Conservation (phyloP, 176 grass and related monocot species). For the Rhynchospora breviuscula region DNA sequence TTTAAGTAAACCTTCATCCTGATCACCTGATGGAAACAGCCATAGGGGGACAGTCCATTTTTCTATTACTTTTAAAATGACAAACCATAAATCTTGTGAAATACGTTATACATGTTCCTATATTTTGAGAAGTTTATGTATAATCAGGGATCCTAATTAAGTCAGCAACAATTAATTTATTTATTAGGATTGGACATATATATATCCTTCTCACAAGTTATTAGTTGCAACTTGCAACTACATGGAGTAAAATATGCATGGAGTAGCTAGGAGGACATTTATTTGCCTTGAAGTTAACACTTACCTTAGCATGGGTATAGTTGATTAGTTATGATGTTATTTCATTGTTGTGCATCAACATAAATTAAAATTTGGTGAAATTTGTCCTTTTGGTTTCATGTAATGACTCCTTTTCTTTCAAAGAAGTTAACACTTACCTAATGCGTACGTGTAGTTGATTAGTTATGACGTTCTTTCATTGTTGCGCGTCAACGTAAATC, state of each 20-base stretch:
- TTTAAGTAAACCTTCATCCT: no score
- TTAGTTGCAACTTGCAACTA: background rate
- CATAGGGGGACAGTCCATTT: no score
- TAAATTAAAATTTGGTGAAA: constrained; percentile 18
- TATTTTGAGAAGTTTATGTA: no score
- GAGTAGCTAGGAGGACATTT: constrained; percentile 9
- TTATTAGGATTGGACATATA: background rate
- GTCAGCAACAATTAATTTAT: background rate
- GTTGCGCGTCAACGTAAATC: constrained; percentile 10
- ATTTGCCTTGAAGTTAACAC: constrained; percentile 13
- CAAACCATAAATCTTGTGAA: no score
- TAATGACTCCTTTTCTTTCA: background rate
- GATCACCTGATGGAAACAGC: no score
- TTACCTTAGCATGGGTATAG: background rate
- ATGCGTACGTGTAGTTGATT: background rate
- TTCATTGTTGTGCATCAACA: constrained; percentile 5
- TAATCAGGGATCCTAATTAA: background rate
- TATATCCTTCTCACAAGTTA: background rate
- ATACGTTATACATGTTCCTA: no score
- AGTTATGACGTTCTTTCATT: background rate
- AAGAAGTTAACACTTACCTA: background rate
- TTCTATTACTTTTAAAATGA: no score
- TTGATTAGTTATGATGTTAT: background rate
- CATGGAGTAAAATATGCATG: background rate
- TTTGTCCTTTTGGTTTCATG: background rate